Evolutionary conservation across 1,139 yeast species (phyloP), one percentile per base, ranked within the genome.

Genomic region (Candida pseudoviswanathii): DNA sequence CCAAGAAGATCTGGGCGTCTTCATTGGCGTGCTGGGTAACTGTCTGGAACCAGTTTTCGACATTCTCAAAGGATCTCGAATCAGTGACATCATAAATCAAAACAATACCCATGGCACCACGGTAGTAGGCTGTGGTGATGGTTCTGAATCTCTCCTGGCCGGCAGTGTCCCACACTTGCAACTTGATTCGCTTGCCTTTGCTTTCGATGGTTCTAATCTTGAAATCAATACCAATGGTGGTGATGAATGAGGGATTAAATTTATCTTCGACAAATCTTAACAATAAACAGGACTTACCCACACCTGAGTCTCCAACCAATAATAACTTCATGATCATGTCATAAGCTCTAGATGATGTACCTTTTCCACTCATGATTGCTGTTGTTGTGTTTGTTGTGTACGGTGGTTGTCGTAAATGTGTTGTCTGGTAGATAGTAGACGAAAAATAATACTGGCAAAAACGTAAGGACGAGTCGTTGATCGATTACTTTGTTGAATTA

Each of bases 81-180:
- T 95, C 98, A 37, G 96, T 88, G 49, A 94, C 98, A 69, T 94
- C 99, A 71, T 94, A 94, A 45, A 94, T 96, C 59, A 94, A 82
- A 52, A 94, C 84, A 66, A 95, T 94, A 55, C 99, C 99, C 95
- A 91, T 90, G 52, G 99, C 99, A 50, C 98, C 97, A 70, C 99
- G 84, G 75, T 95, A 94, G 72, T 95, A 94, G 7, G 99, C 97
- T 22, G 98, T 91, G 45, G 99, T 94, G 70, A 94, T 94, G 48
- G 99, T 94, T 77, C 97, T 85, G 79, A 94, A 94, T 62, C 99
- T 81, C 71, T 94, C 99, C 73, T 94, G 99, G 27, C 99, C 99
- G 5, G 99, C 99, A 37, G 99, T 94, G 69, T 94, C 99, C 99
- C 99, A 94, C 41, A 94, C 91, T 70, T 94, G 99, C 64, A 94